Conservation (phyloP, 805 yeast genomes). For the Vanderwaltozyma verrucispora region DNA sequence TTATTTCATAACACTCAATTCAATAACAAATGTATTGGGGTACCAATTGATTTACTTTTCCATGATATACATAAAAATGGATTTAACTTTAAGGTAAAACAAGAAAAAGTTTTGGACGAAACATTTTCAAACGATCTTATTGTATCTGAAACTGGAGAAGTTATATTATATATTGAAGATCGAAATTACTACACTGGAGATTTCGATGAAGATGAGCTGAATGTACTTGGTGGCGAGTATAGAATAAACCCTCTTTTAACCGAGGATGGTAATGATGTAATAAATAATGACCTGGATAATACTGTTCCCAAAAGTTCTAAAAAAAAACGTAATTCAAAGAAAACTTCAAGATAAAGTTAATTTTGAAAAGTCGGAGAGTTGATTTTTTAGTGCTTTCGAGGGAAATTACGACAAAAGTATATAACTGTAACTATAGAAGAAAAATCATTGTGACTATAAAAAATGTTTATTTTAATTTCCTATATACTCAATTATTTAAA, state of each 20-base stretch:
- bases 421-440: no score
- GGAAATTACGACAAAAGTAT: no score
- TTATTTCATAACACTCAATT: slow-evolving; percentile 11
- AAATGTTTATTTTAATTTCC: no score
- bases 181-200: neutral
- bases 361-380: no score
- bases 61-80: slow-evolving; percentile 9
- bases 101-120: slow-evolving; percentile 13
- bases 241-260: slow-evolving; percentile 1
- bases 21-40: slow-evolving; percentile 13
- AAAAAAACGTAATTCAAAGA: no score
- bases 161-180: slow-evolving; percentile 18
- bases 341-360: no score
- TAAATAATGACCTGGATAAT: no score
- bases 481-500: no score
- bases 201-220: neutral
- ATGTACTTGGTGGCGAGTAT: slow-evolving; percentile 1
- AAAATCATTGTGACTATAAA: no score
- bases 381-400: no score
- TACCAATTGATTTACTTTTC: slow-evolving; percentile 18
- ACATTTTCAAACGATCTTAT: slow-evolving; percentile 15
- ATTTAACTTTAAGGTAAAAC: slow-evolving; percentile 12
- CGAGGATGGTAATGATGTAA: no score
- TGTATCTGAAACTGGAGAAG: slow-evolving; percentile 11
- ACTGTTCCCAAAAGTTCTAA: no score